Evolutionary conservation across 306 rosid species (phyloP).

Genomic region (Cicer bijugum): DNA sequence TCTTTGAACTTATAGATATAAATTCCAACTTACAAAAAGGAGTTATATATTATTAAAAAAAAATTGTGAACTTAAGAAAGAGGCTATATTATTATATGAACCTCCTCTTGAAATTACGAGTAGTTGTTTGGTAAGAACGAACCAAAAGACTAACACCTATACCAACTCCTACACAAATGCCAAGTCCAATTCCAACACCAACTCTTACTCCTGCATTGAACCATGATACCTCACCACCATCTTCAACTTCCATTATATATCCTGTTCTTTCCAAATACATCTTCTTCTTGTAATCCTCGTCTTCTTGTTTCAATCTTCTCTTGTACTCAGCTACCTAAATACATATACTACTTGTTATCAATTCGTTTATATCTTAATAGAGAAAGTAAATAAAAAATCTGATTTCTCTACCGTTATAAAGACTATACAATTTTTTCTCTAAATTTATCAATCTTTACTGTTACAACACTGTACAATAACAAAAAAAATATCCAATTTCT

Average conservation of each 20-base stretch:
- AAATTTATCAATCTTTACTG: no score
- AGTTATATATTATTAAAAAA: no score
- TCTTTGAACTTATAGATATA: neutral
- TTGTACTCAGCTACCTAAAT: constrained; percentile 48
- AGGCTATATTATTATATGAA: constrained; percentile 45
- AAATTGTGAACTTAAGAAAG: neutral
- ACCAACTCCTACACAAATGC: constrained; percentile 66
- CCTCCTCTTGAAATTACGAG: constrained; percentile 55
- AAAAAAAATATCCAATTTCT: no score
- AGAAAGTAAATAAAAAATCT: neutral
- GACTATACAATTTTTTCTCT: no score
- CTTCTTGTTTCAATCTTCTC: constrained; percentile 54
- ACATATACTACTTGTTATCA: neutral
- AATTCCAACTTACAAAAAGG: constrained; percentile 15
- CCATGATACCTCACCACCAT: constrained; percentile 74
- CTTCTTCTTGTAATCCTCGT: constrained; percentile 50
- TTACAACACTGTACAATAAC: no score
- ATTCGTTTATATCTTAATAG: neutral
- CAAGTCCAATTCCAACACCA: constrained; percentile 74
- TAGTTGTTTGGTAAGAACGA: constrained; percentile 62
- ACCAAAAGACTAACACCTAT: constrained; percentile 59
- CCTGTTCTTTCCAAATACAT: constrained; percentile 50
- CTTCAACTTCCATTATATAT: constrained; percentile 48
- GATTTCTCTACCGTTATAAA: no score
- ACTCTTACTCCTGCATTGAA: constrained; percentile 77